Conservation (phyloP, 169 alveolate genomes). For the Eimeria praecox region DNA sequence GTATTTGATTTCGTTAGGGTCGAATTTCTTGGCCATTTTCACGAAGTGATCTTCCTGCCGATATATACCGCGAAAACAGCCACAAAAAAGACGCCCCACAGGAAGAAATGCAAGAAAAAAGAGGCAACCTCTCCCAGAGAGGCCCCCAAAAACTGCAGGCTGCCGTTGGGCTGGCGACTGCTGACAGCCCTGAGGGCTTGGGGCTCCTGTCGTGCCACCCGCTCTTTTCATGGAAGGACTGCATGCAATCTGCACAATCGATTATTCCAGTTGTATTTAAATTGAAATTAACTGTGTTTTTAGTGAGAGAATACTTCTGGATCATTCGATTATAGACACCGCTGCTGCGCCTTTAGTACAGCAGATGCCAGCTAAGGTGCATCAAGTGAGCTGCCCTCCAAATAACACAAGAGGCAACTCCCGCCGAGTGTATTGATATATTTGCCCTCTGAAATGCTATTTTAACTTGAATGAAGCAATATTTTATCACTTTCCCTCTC, state of each 20-base stretch:
- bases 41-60: background rate
- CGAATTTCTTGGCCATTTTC: constrained; percentile 87
- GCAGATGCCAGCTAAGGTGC: background rate
- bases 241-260: background rate
- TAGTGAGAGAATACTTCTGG: background rate
- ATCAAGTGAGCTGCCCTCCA: background rate
- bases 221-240: background rate
- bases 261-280: background rate
- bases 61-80: constrained; percentile 28
- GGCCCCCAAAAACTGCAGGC: constrained; percentile 28
- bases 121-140: background rate
- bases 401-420: background rate
- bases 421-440: background rate
- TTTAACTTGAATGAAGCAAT: background rate
- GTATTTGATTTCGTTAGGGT: constrained; percentile 86
- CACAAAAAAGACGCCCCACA: constrained; percentile 46
- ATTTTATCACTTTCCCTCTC: no score
- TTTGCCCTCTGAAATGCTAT: background rate
- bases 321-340: background rate
- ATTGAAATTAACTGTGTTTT: background rate
- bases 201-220: constrained; percentile 12
- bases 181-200: constrained; percentile 5
- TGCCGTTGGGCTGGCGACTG: constrained; percentile 32
- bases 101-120: background rate
- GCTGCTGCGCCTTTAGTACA: background rate